Base-by-base conservation (phyloP, 345 rosid species). In the Viola odorata region DNA sequence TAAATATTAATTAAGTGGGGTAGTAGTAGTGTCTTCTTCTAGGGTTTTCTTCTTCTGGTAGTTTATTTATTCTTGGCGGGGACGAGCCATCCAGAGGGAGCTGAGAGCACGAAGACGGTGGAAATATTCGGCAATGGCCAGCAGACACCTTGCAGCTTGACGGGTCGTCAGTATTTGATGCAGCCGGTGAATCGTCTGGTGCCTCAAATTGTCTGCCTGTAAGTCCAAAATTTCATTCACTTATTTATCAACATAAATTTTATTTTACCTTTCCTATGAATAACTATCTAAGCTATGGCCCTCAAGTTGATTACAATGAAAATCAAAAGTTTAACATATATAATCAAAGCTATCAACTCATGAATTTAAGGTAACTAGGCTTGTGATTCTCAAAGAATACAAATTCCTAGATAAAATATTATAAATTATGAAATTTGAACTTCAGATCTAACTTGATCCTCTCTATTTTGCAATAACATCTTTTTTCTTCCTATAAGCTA, bases 181-280 rank as follows among this genome's bases (percentile, higher is more conserved):
- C 62, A 95, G 72, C 57, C 91, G 84, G 56, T 85, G 95, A 32
- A 95, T 45, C 38, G 86, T 84, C 60, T 91, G 97, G 65, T 85
- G 95, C 80, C 99, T 91, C 87, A 95, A 51, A 74, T 84, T 79
- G 72, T 95, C 99, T 14, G 94, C 99, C 99, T 95, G 97, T 75
- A 80, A 78, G 83, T 80, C 57, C 50, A 47, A 47, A 4, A 45
- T 5, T 42, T 42, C 5, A 42, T 42, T 5, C 45, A 42, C 6
- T 10, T 42, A 10, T 5, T 5, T 5, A 16, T 15, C 17, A 62
- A 45, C 3, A 13, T 49, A 10, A 7, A 58, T 58, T 17, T 4
- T 11, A 52, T 12, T 6, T 0, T 12, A 14, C 0, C 3, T 55
- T 45, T 44, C 37, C 4, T 38, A 3, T 42, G 32, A 15, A 4